A percentile compares a stretch with the other conserved stretches of the same genome.
These are phyloP conservation scores for Botrytis sinoallii DNA, from an alignment of 2,329 filamentous ascomycete genomes.

Conservation along the genomic window DNA sequence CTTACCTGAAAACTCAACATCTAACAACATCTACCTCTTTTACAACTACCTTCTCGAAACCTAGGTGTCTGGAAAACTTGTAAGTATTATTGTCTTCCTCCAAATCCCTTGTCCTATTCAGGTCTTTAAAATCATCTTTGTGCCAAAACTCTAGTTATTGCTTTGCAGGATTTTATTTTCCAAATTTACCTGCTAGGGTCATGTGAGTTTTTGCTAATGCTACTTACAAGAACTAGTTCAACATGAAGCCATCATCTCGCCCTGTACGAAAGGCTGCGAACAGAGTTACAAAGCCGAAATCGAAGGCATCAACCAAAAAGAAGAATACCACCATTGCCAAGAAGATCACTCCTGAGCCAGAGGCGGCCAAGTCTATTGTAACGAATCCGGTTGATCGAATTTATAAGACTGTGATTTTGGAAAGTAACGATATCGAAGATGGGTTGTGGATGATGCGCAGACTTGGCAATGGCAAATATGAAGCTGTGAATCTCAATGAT, in stretches of 20 bases:
- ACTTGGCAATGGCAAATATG: constrained; percentile 24
- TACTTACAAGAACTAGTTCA: not conserved
- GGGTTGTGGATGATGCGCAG: constrained; percentile 26
- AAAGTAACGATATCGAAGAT: constrained; percentile 21
- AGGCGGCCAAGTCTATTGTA: not conserved
- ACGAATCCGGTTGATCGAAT: constrained; percentile 14
- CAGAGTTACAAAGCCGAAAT: not conserved
- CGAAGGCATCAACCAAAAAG: not conserved
- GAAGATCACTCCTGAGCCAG: not conserved
- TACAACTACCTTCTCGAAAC: not conserved
- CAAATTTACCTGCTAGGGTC: not conserved
- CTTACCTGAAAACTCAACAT: not conserved
- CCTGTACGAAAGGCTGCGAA: not conserved
- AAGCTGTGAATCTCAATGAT: constrained; percentile 24
- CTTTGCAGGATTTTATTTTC: not conserved
- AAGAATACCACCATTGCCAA: not conserved
- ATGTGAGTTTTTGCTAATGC: not conserved
- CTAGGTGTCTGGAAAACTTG: not conserved
- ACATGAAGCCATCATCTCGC: not conserved
- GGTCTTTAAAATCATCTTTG: not conserved
- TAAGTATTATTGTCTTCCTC: not conserved
- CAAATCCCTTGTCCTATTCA: too few species aligned
- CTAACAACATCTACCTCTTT: too few species aligned
- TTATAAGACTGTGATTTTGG: constrained; percentile 22
- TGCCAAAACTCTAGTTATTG: not conserved